Evolutionary conservation across 176 grass and related monocot genomes (phyloP), one percentile per base, ranked within the genome.

Genomic region (Paspalum vaginatum): DNA sequence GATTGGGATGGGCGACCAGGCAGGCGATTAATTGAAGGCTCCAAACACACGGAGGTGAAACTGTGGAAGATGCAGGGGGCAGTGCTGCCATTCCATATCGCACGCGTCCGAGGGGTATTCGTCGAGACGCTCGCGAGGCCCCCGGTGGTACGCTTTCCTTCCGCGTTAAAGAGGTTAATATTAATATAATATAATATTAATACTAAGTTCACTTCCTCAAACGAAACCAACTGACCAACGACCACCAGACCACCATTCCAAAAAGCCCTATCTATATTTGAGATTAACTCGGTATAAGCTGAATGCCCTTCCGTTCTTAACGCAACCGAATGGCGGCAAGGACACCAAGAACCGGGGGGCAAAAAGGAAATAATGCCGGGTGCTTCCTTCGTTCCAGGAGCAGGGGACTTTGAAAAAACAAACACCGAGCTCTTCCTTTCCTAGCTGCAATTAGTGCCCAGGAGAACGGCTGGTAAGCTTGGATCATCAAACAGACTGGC

Each of bases 371-470:
- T 44, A 88, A 85, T 64, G 78, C 41, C 26, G 27, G 82, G 56
- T 81, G 82, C 72, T 81, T 85, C 56, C 46, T 57, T 81, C 55
- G 53, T 79, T 77, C 78, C 46, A 77, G 77, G 82, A 72, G 58
- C 74, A 50, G 79, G 79, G 55, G 57, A 56, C 58, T 64, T 75
- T 0, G 15, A 76, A 73, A 78, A 85, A 83, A 72, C 49, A 50
- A 85, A 72, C 57, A 77, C 82, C 78, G 63, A 89, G 78, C 87
- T 85, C 83, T 81, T 83, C 86, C 67, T 83, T 85, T 85, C 78
- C 87, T 81, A 85, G 70, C 78, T 85, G 87, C 83, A 77, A 65
- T 77, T 85, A 81, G 83, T 71, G 41, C 26, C 72, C 48, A 12
- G 57, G 72, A 50, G 11, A 72, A 59, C n/a, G 64, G 77, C 2